Percentiles rank a stretch among this genome's conserved stretches.
Conservation (phyloP, 208 protist species). For the Trypanosoma rangeli region DNA sequence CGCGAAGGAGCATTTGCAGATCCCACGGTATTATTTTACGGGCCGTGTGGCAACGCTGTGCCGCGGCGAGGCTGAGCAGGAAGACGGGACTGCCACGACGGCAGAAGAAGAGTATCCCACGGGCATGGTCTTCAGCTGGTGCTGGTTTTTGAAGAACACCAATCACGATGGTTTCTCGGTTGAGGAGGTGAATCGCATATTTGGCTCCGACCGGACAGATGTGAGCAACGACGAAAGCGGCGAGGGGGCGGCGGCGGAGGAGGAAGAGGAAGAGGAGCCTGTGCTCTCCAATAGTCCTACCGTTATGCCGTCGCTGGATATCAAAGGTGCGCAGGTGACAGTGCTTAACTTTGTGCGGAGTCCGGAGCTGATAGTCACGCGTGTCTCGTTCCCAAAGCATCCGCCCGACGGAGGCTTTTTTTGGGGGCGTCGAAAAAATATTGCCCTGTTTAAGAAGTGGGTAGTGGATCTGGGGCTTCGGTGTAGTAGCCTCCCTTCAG, state of each 20-base stretch:
- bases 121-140: neutral
- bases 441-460: constrained; percentile 24
- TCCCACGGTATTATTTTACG: constrained; percentile 27
- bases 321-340: neutral
- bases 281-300: neutral
- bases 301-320: neutral
- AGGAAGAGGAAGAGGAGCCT: neutral
- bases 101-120: neutral
- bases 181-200: constrained; percentile 10
- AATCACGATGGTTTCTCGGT: neutral
- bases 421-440: constrained; percentile 10
- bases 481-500: neutral
- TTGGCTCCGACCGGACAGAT: constrained; percentile 9
- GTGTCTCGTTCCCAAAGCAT: constrained; percentile 18
- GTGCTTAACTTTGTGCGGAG: constrained; percentile 1
- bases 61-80: neutral
- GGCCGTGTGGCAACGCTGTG: constrained; percentile 10
- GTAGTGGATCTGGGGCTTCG: constrained; percentile 1
- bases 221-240: neutral
- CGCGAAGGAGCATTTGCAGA: neutral
- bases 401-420: neutral
- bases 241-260: no score
- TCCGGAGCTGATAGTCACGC: neutral
- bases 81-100: neutral
- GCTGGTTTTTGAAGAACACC: neutral